Conservation (phyloP, 2,329 filamentous ascomycete species). For the Tetracladium maxilliforme region DNA sequence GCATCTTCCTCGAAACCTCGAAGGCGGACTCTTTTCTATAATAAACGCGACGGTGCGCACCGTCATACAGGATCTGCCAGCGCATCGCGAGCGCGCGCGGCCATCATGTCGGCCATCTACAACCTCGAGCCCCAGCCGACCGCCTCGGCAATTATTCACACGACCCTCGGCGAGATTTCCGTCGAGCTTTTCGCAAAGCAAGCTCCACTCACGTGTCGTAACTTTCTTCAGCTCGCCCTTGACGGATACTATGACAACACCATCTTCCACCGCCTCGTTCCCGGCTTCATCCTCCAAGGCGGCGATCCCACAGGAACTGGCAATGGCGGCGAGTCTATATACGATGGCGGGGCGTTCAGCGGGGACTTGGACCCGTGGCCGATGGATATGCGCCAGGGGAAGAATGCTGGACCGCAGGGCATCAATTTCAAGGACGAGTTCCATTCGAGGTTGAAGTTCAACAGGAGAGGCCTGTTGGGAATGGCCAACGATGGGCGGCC, state of each 20-base stretch:
- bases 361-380: constrained; percentile 58
- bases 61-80: constrained; percentile 4
- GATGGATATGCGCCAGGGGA: constrained; percentile 47
- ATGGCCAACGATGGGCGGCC: constrained; percentile 80
- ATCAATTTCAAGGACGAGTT: constrained; percentile 70
- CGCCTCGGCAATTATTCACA: constrained; percentile 81
- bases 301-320: constrained; percentile 91
- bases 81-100: too few species aligned
- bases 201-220: constrained; percentile 78
- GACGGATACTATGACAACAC: constrained; percentile 93
- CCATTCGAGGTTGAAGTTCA: constrained; percentile 85
- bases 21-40: too few species aligned
- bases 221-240: constrained; percentile 88
- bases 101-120: constrained; percentile 72
- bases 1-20: too few species aligned
- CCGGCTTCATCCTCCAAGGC: constrained; percentile 86
- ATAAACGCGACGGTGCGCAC: neutral
- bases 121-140: constrained; percentile 92
- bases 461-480: constrained; percentile 75
- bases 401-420: constrained; percentile 42
- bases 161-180: constrained; percentile 75
- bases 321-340: constrained; percentile 82
- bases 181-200: constrained; percentile 94
- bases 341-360: constrained; percentile 63
- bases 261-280: constrained; percentile 84